Evolutionary conservation across 441 rosid genomes (phyloP).

Genomic region (Bocquillonia castaneifolia): DNA sequence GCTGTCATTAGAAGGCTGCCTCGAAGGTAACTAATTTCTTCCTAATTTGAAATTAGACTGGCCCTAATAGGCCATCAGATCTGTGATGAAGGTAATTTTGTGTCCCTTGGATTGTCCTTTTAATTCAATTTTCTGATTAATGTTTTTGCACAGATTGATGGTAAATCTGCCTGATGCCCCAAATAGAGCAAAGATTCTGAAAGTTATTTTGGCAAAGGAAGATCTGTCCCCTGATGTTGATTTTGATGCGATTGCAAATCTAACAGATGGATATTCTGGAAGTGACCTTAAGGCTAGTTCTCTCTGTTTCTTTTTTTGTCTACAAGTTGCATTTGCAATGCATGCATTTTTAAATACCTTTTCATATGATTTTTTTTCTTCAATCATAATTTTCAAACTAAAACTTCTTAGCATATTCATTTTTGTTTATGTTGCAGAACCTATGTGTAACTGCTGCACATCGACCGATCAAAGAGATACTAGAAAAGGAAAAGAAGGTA

Average conservation of each 20-base stretch:
- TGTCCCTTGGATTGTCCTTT: background rate
- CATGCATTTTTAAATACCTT: background rate
- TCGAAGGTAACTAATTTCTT: slow-evolving; percentile 45
- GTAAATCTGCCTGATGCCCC: slow-evolving; percentile 83
- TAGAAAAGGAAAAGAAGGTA: slow-evolving; percentile 72
- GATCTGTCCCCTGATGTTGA: slow-evolving; percentile 71
- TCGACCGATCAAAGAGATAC: slow-evolving; percentile 66
- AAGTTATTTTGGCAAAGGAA: slow-evolving; percentile 78
- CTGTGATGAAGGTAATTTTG: background rate
- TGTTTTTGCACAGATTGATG: slow-evolving; percentile 56
- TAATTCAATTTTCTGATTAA: background rate
- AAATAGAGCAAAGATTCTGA: slow-evolving; percentile 78
- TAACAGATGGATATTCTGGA: slow-evolving; percentile 89
- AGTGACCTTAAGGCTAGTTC: slow-evolving; percentile 77
- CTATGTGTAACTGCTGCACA: slow-evolving; percentile 75
- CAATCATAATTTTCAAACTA: background rate
- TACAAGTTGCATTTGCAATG: background rate
- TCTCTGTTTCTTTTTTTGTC: slow-evolving; percentile 5
- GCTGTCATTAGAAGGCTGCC: slow-evolving; percentile 91
- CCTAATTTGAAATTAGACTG: background rate
- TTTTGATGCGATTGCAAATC: slow-evolving; percentile 67
- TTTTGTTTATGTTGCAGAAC: slow-evolving; percentile 41
- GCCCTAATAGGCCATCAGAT: background rate
- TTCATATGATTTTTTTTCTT: background rate
- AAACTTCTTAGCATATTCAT: background rate